Evolutionary conservation across 2,329 filamentous ascomycete species (phyloP), one percentile per base, ranked within the genome.

Genomic region (Aspergillus sp.): DNA sequence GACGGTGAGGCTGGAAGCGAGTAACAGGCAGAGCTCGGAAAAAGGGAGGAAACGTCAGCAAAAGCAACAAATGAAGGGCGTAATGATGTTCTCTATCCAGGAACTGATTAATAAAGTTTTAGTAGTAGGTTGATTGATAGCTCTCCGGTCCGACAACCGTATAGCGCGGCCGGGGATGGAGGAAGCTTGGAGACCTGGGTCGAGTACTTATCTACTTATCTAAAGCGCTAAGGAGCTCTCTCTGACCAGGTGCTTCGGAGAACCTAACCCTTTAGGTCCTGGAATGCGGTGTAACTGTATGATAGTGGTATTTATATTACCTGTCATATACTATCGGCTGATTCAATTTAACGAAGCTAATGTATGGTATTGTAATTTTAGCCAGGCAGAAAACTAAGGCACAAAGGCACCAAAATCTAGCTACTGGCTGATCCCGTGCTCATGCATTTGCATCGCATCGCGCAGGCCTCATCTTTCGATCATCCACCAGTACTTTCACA

Each of bases 361-460:
- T 10, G 23, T 30, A 49, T 30, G 15, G 23, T 23, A 15, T n/a
- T 13, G 44, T 49, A 49, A 27, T 3, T 1, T 23, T 15, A 48
- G 8, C n/a, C 15, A 11, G 15, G 5, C 44, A 27, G 5, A 3
- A 19, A 4, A 27, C n/a, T n/a, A 27, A 69, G 68, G 66, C 62
- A 66, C 10, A 32, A 54, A 65, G 62, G 58, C 62, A 54, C n/a
- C 21, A 59, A 69, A 51, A 21, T 49, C 23, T 59, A 66, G 61
- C 61, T 61, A 61, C 62, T 54, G 62, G 59, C 62, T 64, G 59
- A 47, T 63, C 51, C 53, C 38, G 62, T 57, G 51, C 58, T 65
- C 58, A 52, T 63, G 58, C 63, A 62, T 66, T 67, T 64, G 62
- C 64, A 65, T 66, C 60, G 62, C 60, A 54, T 60, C 44, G 61